A percentile compares a stretch with the other conserved stretches of the same genome.
phyloP scores from a whole-genome alignment of 2,329 filamentous ascomycete species.

The Hypocreales sp. region DNA sequence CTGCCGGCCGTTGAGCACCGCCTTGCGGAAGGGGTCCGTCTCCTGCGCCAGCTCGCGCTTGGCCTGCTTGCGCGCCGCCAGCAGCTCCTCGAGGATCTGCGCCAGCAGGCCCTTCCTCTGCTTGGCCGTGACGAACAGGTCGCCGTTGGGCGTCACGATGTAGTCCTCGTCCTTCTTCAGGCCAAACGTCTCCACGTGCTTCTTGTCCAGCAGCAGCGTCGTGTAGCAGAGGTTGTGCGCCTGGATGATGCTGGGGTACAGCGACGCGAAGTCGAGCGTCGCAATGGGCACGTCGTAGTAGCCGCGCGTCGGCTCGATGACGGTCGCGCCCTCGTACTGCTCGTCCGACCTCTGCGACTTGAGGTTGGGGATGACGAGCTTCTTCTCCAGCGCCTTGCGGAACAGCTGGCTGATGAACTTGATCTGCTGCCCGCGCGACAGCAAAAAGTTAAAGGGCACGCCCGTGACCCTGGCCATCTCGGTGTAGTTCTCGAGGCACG shows the following conservation, averaged over 20 bases:
- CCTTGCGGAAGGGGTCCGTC: conserved; percentile 94
- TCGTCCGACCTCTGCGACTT: conserved; percentile 58
- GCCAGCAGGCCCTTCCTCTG: conserved; percentile 82
- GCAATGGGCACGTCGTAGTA: conserved; percentile 94
- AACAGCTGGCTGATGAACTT: conserved; percentile 97
- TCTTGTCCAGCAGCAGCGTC: conserved; percentile 63
- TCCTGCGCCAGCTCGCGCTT: conserved; percentile 81
- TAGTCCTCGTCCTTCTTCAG: conserved; percentile 87
- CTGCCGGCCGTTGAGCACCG: conserved; percentile 92
- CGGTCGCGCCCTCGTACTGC: conserved; percentile 93
- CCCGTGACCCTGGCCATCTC: conserved; percentile 99
- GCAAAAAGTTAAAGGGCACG: conserved; percentile 88
- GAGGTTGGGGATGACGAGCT: conserved; percentile 85
- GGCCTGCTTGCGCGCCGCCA: conserved; percentile 84
- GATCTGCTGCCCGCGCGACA: conserved; percentile 87
- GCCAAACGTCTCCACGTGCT: conserved; percentile 56
- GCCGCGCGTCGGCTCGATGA: conserved; percentile 85
- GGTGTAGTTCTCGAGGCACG: conserved; percentile 96
- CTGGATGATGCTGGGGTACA: conserved; percentile 98
- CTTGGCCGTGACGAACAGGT: conserved; percentile 80
- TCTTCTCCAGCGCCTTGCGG: conserved; percentile 83
- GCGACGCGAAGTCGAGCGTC: conserved; percentile 94
- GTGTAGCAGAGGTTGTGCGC: conserved; percentile 98
- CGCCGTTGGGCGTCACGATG: conserved; percentile 87
- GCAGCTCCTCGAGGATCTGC: conserved; percentile 88